These are phyloP conservation scores for Microsporum ferrugineum DNA, from an alignment of 2,329 filamentous ascomycete genomes.

Conservation along the genomic window DNA sequence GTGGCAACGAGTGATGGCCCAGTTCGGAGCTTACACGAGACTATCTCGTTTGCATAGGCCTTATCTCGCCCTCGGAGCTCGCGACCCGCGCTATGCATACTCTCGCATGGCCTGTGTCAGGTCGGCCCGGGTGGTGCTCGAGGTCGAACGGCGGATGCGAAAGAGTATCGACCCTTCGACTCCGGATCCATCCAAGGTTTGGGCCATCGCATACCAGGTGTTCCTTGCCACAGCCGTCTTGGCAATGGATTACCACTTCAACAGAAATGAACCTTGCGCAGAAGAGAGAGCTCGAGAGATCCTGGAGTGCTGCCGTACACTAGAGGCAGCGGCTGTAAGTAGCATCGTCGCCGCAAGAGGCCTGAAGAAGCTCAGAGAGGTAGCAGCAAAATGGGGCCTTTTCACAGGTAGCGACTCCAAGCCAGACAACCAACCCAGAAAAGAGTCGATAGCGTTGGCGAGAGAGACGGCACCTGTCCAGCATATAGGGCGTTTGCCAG, in stretches of 20 bases:
- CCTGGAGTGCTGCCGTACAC: constrained; percentile 27
- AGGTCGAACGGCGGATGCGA: constrained; percentile 20
- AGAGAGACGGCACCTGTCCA: neutral
- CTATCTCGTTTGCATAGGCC: constrained; percentile 31
- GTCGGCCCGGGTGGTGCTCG: constrained; percentile 30
- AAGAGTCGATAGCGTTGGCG: neutral
- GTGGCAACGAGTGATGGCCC: constrained; percentile 27
- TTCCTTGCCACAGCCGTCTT: constrained; percentile 32
- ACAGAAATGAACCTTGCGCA: constrained; percentile 28
- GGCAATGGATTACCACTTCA: constrained; percentile 32
- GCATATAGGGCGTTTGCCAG: neutral
- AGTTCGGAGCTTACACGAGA: constrained; percentile 27
- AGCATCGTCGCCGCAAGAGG: neutral
- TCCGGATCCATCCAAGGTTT: constrained; percentile 21
- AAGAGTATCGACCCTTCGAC: constrained; percentile 10
- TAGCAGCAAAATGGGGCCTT: constrained; percentile 7
- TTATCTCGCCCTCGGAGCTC: constrained; percentile 30
- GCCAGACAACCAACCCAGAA: neutral
- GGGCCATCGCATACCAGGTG: constrained; percentile 30
- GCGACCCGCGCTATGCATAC: constrained; percentile 27
- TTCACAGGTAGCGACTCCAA: neutral
- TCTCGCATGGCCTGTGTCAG: constrained; percentile 29
- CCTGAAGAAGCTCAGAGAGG: constrained; percentile 6
- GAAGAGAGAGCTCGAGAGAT: constrained; percentile 29
- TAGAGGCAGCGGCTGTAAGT: constrained; percentile 11